Percentiles rank a stretch among this genome's conserved stretches.
These are phyloP conservation scores for Persicaria maculosa DNA, from an alignment of 148 eudicot genomes.

Conservation along the genomic window DNA sequence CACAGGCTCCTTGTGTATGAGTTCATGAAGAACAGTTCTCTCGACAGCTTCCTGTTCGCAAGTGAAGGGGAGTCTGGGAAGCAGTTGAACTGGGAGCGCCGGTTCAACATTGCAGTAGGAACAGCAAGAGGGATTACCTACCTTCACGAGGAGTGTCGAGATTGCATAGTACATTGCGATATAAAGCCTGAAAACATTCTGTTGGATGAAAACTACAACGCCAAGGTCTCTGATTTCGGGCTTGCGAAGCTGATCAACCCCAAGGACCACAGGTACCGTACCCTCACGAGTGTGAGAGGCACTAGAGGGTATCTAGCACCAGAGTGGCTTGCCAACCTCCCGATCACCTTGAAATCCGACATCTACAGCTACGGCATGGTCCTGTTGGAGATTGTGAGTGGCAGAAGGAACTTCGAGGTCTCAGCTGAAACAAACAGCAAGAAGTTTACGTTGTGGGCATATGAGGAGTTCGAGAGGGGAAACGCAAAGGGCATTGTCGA, in stretches of 20 bases:
- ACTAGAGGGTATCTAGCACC: conserved; percentile 91
- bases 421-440: conserved; percentile 46
- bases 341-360: conserved; percentile 77
- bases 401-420: conserved; percentile 73
- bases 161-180: conserved; percentile 83
- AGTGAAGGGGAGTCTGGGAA: conserved; percentile 30
- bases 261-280: conserved; percentile 57
- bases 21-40: conserved; percentile 82
- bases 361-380: conserved; percentile 82
- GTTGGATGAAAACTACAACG: conserved; percentile 53
- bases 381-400: conserved; percentile 67
- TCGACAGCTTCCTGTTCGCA: conserved; percentile 57
- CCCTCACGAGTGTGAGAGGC: conserved; percentile 65
- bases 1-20: conserved; percentile 84
- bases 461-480: conserved; percentile 65
- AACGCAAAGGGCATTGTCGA: conserved; percentile 45
- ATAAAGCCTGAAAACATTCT: conserved; percentile 90
- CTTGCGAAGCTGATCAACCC: conserved; percentile 64
- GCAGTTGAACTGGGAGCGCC: conserved; percentile 47
- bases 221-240: conserved; percentile 86
- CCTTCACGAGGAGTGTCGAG: conserved; percentile 85
- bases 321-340: conserved; percentile 79
- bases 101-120: conserved; percentile 67
- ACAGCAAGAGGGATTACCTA: conserved; percentile 80
- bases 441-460: conserved; percentile 69